Conservation (phyloP, 108 stramenopile genomes). For the Parietichytrium sp. region DNA sequence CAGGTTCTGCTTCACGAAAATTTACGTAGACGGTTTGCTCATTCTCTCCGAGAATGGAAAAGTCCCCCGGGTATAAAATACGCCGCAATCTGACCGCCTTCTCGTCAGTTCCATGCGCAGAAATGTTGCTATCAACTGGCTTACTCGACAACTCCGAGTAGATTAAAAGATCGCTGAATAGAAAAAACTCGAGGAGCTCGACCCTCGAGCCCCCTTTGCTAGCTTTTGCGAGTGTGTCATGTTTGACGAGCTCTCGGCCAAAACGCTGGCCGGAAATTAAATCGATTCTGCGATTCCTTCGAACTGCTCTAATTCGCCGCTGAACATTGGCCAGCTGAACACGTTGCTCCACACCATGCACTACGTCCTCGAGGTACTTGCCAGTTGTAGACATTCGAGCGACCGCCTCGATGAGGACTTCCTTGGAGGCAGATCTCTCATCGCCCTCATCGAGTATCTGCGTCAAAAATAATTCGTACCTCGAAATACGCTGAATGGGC, state of each 20-base stretch:
- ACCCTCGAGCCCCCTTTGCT: constrained; percentile 3
- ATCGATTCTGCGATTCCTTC: too few relatives aligned
- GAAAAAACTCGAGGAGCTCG: constrained; percentile 8
- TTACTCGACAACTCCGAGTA: background rate
- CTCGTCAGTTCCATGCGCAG: too few relatives aligned
- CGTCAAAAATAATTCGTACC: background rate
- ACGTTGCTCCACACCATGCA: background rate
- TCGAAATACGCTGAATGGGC: constrained; percentile 1
- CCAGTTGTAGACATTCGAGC: background rate
- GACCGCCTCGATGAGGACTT: background rate
- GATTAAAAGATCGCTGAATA: background rate
- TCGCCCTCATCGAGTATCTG: background rate
- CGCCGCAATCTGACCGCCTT: too few relatives aligned
- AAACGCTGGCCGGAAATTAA: background rate
- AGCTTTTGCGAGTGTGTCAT: background rate
- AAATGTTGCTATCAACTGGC: too few relatives aligned
- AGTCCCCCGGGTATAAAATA: too few relatives aligned
- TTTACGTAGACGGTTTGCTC: too few relatives aligned
- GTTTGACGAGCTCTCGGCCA: background rate
- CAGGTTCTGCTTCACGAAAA: too few relatives aligned
- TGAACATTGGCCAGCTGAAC: constrained; percentile 2
- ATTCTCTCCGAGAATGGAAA: too few relatives aligned
- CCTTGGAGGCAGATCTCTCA: background rate
- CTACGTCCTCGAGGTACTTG: background rate
- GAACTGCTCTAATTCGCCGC: background rate